Evolutionary conservation across 805 yeast genomes (phyloP).

Genomic region (Kodamaea hsintzibuensis): DNA sequence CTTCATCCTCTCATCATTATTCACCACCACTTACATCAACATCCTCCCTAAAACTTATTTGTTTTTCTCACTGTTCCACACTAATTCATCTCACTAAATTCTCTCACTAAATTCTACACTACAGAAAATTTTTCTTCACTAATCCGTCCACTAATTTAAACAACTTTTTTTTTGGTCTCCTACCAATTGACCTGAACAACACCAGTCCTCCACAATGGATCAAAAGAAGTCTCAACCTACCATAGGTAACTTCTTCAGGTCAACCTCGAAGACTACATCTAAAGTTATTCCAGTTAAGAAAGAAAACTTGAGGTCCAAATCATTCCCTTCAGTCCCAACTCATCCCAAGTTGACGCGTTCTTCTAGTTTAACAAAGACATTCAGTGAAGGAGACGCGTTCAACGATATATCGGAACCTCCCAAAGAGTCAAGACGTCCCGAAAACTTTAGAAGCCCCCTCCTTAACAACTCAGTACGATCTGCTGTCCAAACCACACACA

Average conservation of each 20-base stretch:
- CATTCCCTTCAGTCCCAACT: constrained; percentile 9
- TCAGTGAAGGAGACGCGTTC: constrained; percentile 23
- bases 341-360: constrained; percentile 15
- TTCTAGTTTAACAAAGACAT: constrained; percentile 22
- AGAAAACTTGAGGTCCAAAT: neutral
- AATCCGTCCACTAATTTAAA: neutral
- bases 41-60: too few species aligned
- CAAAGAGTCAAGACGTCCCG: constrained; percentile 37
- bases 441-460: constrained; percentile 36
- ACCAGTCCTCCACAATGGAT: neutral
- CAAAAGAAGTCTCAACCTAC: neutral
- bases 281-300: neutral
- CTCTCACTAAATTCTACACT: neutral
- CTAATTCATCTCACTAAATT: neutral
- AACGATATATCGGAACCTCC: constrained; percentile 33
- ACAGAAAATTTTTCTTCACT: neutral
- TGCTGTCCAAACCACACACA: neutral
- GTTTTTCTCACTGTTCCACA: too few species aligned
- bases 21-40: too few species aligned
- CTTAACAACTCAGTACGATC: constrained; percentile 1
- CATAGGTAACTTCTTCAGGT: constrained; percentile 12
- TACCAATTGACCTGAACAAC: neutral
- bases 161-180: constrained; percentile 4
- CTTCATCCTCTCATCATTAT: too few species aligned
- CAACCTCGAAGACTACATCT: neutral